Evolutionary conservation across 2,329 filamentous ascomycete genomes (phyloP).

Genomic region (Zymoseptoria passerinii): DNA sequence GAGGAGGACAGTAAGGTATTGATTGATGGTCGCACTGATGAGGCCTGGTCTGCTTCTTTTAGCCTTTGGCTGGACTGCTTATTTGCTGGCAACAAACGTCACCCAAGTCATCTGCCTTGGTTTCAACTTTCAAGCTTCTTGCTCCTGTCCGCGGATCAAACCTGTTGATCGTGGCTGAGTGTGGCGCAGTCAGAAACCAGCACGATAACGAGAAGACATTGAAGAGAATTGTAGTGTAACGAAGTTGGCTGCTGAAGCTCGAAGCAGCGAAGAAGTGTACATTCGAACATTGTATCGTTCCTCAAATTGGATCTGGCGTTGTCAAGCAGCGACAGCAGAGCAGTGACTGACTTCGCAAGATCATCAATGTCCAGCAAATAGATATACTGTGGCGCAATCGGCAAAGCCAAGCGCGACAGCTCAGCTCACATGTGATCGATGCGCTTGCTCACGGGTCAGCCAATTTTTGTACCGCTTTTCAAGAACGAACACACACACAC

Average conservation of each 20-base stretch:
- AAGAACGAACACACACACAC: not conserved
- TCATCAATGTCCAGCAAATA: too few species aligned
- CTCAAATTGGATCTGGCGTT: not conserved
- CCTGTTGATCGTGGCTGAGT: not conserved
- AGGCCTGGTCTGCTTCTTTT: not conserved
- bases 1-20: not conserved
- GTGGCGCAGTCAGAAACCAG: not conserved
- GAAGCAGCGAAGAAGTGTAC: too few species aligned
- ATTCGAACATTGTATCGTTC: too few species aligned
- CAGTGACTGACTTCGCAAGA: too few species aligned
- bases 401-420: not conserved
- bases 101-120: not conserved
- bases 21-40: not conserved
- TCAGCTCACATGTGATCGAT: not conserved
- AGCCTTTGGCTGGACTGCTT: not conserved
- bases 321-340: not conserved
- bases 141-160: not conserved
- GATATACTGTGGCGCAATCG: not conserved
- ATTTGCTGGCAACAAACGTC: not conserved
- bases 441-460: not conserved
- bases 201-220: not conserved
- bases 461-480: not conserved
- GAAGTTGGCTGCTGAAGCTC: not conserved
- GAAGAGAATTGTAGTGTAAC: not conserved
- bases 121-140: not conserved